Conservation (phyloP, 2,329 filamentous ascomycete species). For the Curvularia sp. region DNA sequence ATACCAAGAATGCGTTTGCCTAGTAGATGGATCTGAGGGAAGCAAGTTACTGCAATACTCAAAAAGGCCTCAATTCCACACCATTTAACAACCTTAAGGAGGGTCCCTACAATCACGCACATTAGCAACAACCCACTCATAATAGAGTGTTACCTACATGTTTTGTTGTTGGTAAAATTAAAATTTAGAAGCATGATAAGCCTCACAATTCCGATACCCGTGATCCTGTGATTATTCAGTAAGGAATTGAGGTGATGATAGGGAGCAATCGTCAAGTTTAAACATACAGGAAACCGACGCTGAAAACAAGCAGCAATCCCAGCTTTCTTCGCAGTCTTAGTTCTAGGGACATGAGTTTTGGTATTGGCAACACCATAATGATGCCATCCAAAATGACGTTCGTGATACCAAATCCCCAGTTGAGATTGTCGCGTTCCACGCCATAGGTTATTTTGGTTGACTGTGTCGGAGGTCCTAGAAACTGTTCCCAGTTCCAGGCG, state of each 20-base stretch:
- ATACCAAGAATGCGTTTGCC: background rate
- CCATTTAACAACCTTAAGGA: background rate
- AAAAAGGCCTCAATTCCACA: background rate
- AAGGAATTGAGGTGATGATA: background rate
- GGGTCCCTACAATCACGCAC: background rate
- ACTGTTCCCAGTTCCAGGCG: background rate
- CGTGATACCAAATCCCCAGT: slow-evolving; percentile 1
- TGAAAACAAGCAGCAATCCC: background rate
- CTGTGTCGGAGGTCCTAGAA: background rate
- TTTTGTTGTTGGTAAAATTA: background rate
- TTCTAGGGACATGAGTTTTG: background rate
- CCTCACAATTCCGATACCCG: background rate
- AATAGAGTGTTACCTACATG: background rate
- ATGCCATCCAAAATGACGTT: background rate
- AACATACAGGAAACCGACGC: slow-evolving; percentile 1
- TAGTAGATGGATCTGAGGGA: background rate
- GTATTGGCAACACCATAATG: background rate
- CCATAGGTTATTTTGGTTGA: background rate
- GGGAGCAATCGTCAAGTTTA: background rate
- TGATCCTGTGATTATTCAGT: background rate
- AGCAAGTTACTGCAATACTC: slow-evolving; percentile 3
- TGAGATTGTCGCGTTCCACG: background rate
- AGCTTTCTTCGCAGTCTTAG: background rate
- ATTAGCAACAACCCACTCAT: background rate
- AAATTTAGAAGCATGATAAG: background rate